Base-by-base conservation (phyloP, 371 early-diverging fungal species). In the Actinomortierella wolfii region DNA sequence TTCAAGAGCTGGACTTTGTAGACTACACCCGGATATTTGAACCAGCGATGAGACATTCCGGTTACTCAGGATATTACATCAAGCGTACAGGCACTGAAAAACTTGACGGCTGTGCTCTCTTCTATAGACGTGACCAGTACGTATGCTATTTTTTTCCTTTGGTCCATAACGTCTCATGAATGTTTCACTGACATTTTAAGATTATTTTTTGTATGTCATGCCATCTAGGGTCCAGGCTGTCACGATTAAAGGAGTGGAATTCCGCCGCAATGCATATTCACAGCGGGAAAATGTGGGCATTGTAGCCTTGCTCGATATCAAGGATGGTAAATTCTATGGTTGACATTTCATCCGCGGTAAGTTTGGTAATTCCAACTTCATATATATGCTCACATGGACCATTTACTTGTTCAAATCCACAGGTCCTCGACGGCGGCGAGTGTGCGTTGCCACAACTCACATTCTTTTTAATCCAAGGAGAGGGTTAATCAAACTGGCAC, bases 361-460 rank as follows among this genome's bases (percentile, higher is more conserved):
- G n/a, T n/a, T n/a, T n/a, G n/a, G n/a, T 34, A 34, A 34, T 34
- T 4, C 34, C 34, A 34, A 34, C 34, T 34, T 34, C 7, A 4
- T 34, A 34, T 34, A 34, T 34, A 34, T 34, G 11, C 34, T 34
- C 34, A 34, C 34, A 11, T 34, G 34, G 34, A 4, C 34, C 11
- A 6, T 11, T 11, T 34, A 34, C 11, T 34, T 34, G 4, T 4
- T 34, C 7, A 4, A 4, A 6, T 34, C 34, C 7, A 17, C 52
- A 54, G 49, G 40, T 40, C 20, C 20, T 13, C 43, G 13, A 17
- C 34, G 59, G 7, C 57, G 48, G 56, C 53, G 46, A 42, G 24
- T 71, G 2, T 71, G 67, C 21, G 34, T 71, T 29, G 73, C 73
- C 2, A 71, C 73, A 2, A 71, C 63, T 5, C 73, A 71, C 20